Evolutionary conservation across 805 yeast species (phyloP), one percentile per base, ranked within the genome.

Genomic region (Trichomonascus vanleenenianus): DNA sequence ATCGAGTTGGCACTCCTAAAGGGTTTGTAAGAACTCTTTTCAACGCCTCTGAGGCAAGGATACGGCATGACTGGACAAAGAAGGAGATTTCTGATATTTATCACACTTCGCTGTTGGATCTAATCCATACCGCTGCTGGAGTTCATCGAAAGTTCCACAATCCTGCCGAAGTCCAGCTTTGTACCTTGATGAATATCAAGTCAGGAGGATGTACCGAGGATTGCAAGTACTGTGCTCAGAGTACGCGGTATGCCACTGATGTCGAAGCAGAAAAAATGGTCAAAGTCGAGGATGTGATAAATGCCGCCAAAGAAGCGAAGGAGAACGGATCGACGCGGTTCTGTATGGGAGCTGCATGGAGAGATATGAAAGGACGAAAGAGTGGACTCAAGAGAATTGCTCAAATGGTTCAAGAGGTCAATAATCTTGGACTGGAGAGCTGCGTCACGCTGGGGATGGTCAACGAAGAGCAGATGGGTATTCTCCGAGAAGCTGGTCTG

Each of bases 271-370:
- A 78, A 48, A 79, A 77, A 56, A 62, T 83, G 65, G 71, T 83
- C 11, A 63, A 70, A 20, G 57, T 82, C 9, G 87, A 81, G 3
- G 70, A 71, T n/a, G 89, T 84, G 1, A 62, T 80, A 53, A 69
- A 65, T 42, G 81, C 77, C 30, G 93, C 93, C 1, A 66, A 63
- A 44, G 72, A 71, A 43, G 89, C 93, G 10, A 79, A 81, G 54
- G 66, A 55, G 4, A 82, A 83, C 52, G 91, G 91, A 0, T 74
- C 83, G 1, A 84, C 93, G 0, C 69, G 93, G 52, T 84, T 84
- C 58, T 84, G 93, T 59, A 75, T 84, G 79, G 93, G 93, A 40
- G 86, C 91, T 9, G 93, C 93, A 2, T 85, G 91, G 93, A 73
- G 93, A 60, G 91, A 83, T 50, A 84, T 84, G 93, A 67, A 68